A percentile compares a stretch with the other conserved stretches of the same genome.
Conservation (phyloP, 805 yeast species). For the Saccharomycopsis guyanensis region DNA sequence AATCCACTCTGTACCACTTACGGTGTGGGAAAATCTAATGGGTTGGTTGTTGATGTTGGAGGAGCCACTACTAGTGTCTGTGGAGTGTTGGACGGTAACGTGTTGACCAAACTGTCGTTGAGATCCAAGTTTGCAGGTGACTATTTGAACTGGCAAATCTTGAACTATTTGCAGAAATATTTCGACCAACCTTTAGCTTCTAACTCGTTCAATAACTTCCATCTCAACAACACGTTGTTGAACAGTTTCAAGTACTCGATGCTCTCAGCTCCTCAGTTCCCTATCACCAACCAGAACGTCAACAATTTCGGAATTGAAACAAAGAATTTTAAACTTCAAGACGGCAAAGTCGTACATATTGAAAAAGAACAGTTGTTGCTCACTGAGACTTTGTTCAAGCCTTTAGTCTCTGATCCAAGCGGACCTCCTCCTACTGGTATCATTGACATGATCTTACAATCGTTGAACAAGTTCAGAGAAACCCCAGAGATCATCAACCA, state of each 20-base stretch:
- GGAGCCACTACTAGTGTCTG: slow-evolving; percentile 62
- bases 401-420: slow-evolving; percentile 36
- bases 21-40: slow-evolving; percentile 70
- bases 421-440: slow-evolving; percentile 25
- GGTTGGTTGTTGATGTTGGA: slow-evolving; percentile 78
- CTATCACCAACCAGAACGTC: slow-evolving; percentile 30
- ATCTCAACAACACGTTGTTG: slow-evolving; percentile 35
- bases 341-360: slow-evolving; percentile 40
- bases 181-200: slow-evolving; percentile 23
- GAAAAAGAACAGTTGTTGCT: slow-evolving; percentile 47
- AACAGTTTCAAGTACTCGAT: slow-evolving; percentile 42
- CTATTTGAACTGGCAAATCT: slow-evolving; percentile 60
- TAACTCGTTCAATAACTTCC: slow-evolving; percentile 32
- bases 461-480: slow-evolving; percentile 37
- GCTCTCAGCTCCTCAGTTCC: slow-evolving; percentile 32
- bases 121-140: slow-evolving; percentile 81
- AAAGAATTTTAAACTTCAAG: slow-evolving; percentile 53
- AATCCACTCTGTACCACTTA: slow-evolving; percentile 72
- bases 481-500: slow-evolving; percentile 33
- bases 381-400: slow-evolving; percentile 56
- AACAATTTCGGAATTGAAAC: slow-evolving; percentile 27
- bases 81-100: slow-evolving; percentile 69
- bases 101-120: slow-evolving; percentile 55
- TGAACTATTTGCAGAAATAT: slow-evolving; percentile 37
- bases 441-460: slow-evolving; percentile 33